phyloP scores from a whole-genome alignment of 352 stramenopile genomes.

The Globisporangium splendens region DNA sequence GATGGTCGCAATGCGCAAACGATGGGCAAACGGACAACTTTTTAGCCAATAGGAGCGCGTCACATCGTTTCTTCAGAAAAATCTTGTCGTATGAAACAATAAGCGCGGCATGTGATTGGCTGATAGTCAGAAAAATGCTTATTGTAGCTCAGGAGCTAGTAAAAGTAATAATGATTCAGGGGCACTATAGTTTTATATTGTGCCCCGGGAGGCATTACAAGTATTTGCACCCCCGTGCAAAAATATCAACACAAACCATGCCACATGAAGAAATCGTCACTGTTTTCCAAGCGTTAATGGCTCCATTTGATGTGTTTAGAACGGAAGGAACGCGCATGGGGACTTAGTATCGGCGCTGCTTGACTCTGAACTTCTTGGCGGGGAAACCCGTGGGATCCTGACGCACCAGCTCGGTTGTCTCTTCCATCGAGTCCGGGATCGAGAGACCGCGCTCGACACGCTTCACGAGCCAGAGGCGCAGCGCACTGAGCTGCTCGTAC shows the following conservation, averaged over 20 bases:
- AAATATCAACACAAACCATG: too few species aligned
- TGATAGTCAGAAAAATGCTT: not conserved
- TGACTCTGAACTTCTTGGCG: conserved; percentile 67
- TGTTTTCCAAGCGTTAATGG: too few species aligned
- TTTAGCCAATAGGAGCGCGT: conserved; percentile 3
- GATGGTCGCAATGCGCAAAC: conserved; percentile 13
- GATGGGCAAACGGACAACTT: not conserved
- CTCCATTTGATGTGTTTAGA: too few species aligned
- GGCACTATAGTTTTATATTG: too few species aligned
- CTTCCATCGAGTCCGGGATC: conserved; percentile 71
- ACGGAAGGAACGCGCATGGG: too few species aligned
- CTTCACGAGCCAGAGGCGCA: conserved; percentile 79
- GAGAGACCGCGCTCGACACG: conserved; percentile 70
- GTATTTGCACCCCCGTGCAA: too few species aligned
- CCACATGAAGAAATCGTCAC: too few species aligned
- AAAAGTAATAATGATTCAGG: conserved; percentile 4
- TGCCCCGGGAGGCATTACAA: too few species aligned
- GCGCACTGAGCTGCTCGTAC: conserved; percentile 74
- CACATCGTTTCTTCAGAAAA: conserved; percentile 5
- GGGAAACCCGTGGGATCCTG: conserved; percentile 84
- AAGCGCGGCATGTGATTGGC: not conserved
- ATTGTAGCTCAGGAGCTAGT: not conserved
- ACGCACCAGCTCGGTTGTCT: conserved; percentile 78
- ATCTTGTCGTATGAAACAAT: not conserved
- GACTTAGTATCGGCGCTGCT: too few species aligned